Evolutionary conservation across 148 eudicot species (phyloP).

Genomic region (Limonium bicolor): DNA sequence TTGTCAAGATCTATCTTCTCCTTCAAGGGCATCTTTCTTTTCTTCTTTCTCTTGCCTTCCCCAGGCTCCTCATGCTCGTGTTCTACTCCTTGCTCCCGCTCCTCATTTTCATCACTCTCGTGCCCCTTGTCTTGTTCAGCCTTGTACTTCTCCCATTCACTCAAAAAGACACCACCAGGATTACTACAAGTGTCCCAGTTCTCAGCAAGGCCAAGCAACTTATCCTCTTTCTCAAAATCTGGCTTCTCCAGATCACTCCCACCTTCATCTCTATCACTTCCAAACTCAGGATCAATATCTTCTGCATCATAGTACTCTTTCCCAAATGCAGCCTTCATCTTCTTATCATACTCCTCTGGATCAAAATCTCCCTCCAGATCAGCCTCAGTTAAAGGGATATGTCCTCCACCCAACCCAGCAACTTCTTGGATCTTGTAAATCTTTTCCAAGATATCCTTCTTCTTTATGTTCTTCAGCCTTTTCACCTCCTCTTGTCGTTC

Average conservation of each 20-base stretch:
- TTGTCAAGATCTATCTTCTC: constrained; percentile 42
- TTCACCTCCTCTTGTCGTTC: constrained; percentile 86
- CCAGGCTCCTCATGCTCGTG: constrained; percentile 9
- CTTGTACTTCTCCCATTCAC: constrained; percentile 28
- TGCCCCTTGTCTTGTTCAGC: constrained; percentile 20
- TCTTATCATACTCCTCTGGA: constrained; percentile 62
- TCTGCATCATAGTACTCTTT: constrained; percentile 57
- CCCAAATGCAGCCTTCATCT: constrained; percentile 61
- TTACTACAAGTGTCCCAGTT: constrained; percentile 58
- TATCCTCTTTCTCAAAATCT: constrained; percentile 75
- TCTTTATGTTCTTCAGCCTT: constrained; percentile 82
- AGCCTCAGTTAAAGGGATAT: constrained; percentile 34
- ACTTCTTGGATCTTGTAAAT: constrained; percentile 42
- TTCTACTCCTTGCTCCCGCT: constrained; percentile 7
- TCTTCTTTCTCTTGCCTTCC: constrained; percentile 42
- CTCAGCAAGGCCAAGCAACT: constrained; percentile 73
- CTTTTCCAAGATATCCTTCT: constrained; percentile 77
- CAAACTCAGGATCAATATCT: constrained; percentile 69
- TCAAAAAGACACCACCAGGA: constrained; percentile 42
- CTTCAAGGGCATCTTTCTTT: constrained; percentile 27
- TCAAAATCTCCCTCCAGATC: constrained; percentile 90
- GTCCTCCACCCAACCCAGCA: constrained; percentile 44
- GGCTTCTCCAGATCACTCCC: constrained; percentile 58
- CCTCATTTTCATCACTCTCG: constrained; percentile 10
- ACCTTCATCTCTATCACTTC: constrained; percentile 35